Evolutionary conservation across 371 early-diverging fungal genomes (phyloP).

Genomic region (Chytridium lagenaria): DNA sequence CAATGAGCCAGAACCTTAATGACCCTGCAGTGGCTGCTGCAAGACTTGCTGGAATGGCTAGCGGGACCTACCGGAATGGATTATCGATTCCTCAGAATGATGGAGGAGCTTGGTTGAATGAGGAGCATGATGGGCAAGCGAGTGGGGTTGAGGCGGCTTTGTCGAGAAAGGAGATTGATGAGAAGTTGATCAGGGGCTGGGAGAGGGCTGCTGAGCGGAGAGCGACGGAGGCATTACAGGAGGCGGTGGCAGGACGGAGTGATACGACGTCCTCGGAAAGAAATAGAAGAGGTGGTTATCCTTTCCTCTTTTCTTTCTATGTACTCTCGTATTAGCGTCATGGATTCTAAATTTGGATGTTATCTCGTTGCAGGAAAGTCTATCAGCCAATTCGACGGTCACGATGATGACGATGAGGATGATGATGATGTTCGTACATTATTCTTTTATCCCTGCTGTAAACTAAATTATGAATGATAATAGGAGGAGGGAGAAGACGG

Average conservation of each 20-base stretch:
- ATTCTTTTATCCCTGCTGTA: neutral
- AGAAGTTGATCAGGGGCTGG: conserved; percentile 21
- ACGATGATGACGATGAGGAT: conserved; percentile 66
- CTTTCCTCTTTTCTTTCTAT: neutral
- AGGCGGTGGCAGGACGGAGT: neutral
- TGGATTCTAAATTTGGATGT: neutral
- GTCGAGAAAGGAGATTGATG: conserved; percentile 34
- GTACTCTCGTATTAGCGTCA: neutral
- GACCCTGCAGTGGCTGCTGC: neutral
- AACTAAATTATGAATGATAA: conserved; percentile 5
- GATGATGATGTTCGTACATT: conserved; percentile 49
- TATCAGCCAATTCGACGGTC: conserved; percentile 47
- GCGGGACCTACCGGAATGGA: conserved; percentile 1
- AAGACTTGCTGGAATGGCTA: neutral
- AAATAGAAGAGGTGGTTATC: neutral
- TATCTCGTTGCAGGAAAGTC: neutral
- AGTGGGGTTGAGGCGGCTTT: neutral
- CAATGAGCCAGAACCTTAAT: neutral
- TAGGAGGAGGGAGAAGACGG: conserved; percentile 67
- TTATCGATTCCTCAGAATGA: conserved; percentile 41
- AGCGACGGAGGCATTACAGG: conserved; percentile 20
- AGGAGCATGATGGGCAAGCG: neutral
- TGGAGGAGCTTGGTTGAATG: conserved; percentile 20
- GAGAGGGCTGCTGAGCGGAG: conserved; percentile 11
- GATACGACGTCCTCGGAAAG: no score